Conservation (phyloP, 2,329 filamentous ascomycete species). For the Sarocladium oryzae region DNA sequence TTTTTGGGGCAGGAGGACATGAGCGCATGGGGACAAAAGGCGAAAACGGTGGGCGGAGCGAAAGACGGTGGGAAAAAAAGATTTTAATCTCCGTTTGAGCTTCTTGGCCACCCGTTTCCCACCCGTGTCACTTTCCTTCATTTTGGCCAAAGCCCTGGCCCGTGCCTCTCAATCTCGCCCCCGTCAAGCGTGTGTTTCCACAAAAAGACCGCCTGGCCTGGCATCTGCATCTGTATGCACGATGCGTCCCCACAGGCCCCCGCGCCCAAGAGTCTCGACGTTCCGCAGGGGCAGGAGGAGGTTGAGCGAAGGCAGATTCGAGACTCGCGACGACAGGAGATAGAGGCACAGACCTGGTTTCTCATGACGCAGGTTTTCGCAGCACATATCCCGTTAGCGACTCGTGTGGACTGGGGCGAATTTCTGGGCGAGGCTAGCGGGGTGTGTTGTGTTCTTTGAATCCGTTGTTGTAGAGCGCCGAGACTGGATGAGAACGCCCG, state of each 20-base stretch:
- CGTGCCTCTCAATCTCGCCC: background rate
- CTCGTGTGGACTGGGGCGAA: background rate
- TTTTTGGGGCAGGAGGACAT: background rate
- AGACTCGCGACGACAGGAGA: slow-evolving; percentile 3
- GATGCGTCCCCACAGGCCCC: slow-evolving; percentile 1
- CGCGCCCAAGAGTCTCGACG: background rate
- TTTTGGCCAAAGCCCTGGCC: too few species aligned
- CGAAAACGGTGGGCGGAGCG: background rate
- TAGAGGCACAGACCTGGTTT: background rate
- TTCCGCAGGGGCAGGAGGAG: background rate
- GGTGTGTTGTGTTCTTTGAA: too few species aligned
- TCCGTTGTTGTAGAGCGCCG: too few species aligned
- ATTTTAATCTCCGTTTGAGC: background rate
- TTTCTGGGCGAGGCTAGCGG: too few species aligned
- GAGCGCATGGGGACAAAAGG: background rate
- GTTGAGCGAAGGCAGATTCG: background rate
- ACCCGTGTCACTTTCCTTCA: too few species aligned
- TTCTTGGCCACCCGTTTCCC: background rate
- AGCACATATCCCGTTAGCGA: background rate
- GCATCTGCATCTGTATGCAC: background rate
- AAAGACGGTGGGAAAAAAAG: background rate
- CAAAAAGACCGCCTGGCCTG: slow-evolving; percentile 2
- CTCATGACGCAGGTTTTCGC: slow-evolving; percentile 2
- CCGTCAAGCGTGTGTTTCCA: background rate
- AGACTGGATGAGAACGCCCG: background rate